A percentile compares a stretch with the other conserved stretches of the same genome.
These are phyloP conservation scores for Malus sieversii DNA, from an alignment of 306 rosid genomes.

Conservation along the genomic window DNA sequence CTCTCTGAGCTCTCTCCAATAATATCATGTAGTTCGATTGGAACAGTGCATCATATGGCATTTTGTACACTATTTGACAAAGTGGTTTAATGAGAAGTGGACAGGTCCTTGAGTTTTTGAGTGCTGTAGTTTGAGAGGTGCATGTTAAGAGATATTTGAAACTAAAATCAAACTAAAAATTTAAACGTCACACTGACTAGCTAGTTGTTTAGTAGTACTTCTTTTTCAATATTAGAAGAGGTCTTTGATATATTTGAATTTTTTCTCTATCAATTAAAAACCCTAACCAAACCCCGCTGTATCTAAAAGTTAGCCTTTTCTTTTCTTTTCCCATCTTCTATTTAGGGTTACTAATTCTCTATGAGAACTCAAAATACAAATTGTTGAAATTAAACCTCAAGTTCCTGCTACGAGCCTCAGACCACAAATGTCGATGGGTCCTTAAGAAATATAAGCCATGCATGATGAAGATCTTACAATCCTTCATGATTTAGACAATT, in stretches of 20 bases:
- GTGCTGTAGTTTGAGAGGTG: neutral
- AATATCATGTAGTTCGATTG: neutral
- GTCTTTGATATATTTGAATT: too few species aligned
- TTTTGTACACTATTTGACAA: neutral
- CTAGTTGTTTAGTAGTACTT: too few species aligned
- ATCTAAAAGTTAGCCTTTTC: neutral
- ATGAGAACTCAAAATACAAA: neutral
- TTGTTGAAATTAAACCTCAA: neutral
- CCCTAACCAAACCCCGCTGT: too few species aligned
- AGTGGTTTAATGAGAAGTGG: neutral
- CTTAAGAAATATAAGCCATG: neutral
- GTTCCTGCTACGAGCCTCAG: neutral
- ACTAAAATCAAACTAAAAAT: neutral
- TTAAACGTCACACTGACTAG: neutral
- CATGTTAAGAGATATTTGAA: neutral
- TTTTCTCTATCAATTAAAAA: too few species aligned
- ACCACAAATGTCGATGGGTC: neutral
- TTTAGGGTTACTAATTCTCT: neutral
- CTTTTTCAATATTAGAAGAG: too few species aligned
- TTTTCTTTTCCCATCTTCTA: neutral
- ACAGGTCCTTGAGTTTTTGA: neutral
- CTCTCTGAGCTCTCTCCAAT: neutral
- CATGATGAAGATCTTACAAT: neutral
- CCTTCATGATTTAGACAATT: slow-evolving; percentile 28
- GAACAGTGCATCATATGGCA: neutral